Conservation (phyloP, 2,329 filamentous ascomycete genomes). For the Sporothrix curviconia region DNA sequence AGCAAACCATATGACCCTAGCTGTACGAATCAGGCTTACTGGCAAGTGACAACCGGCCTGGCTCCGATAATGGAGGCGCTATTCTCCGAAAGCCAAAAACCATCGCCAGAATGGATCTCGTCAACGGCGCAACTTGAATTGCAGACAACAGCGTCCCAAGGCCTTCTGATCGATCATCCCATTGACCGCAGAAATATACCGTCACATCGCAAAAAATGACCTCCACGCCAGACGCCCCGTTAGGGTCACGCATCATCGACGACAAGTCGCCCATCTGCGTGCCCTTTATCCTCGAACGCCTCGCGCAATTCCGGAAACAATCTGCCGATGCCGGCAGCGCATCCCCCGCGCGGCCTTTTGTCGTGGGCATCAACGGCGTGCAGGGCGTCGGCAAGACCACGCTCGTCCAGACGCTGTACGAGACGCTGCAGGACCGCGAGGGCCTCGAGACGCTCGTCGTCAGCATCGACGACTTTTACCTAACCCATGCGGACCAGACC, state of each 20-base stretch:
- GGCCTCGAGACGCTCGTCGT: conserved; percentile 61
- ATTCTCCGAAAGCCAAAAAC: not conserved
- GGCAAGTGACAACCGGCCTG: not conserved
- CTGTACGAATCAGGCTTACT: not conserved
- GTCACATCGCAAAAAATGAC: no score
- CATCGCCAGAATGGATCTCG: not conserved
- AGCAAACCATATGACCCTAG: not conserved
- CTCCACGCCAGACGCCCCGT: conserved; percentile 24
- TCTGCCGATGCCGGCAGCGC: not conserved
- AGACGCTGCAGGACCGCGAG: conserved; percentile 50
- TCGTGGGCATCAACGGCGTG: conserved; percentile 83
- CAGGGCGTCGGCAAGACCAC: conserved; percentile 93
- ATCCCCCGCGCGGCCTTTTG: conserved; percentile 56
- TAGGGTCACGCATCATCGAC: conserved; percentile 50
- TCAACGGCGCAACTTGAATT: not conserved
- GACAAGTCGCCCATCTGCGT: conserved; percentile 74
- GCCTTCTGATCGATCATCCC: no score
- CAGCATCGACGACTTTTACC: conserved; percentile 87
- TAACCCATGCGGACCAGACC: conserved; percentile 62
- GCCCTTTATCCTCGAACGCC: conserved; percentile 62
- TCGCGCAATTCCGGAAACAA: conserved; percentile 26
- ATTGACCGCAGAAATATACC: not conserved
- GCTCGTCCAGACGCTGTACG: conserved; percentile 62
- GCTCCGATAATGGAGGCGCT: not conserved
- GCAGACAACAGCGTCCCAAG: no score